Evolutionary conservation across 768 basidiomycete species (phyloP).

Genomic region (Mrakia hoshinonis): DNA sequence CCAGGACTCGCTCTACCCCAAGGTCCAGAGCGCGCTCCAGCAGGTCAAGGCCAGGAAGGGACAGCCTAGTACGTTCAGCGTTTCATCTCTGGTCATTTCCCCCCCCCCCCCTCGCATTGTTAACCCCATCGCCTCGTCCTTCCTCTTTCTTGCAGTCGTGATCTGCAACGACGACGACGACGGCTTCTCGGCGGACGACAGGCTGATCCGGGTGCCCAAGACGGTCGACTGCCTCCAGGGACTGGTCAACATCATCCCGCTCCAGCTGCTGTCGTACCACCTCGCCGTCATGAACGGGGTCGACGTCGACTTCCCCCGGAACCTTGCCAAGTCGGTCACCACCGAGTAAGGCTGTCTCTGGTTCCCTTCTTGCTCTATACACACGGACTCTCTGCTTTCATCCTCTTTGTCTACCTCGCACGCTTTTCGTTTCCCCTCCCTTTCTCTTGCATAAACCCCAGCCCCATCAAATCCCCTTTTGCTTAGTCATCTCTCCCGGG

Average conservation of each 20-base stretch:
- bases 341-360: conserved; percentile 29
- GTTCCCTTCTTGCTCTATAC: not conserved
- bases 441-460: not conserved
- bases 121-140: not conserved
- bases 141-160: conserved; percentile 52
- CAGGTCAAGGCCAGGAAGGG: conserved; percentile 98
- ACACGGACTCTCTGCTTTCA: not conserved
- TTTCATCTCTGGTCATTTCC: not conserved
- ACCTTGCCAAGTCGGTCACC: conserved; percentile 51
- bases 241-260: conserved; percentile 87
- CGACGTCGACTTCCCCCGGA: conserved; percentile 97
- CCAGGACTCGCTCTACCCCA: conserved; percentile 92
- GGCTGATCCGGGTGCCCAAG: conserved; percentile 88
- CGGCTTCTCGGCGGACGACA: conserved; percentile 55
- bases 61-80: conserved; percentile 44
- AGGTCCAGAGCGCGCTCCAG: conserved; percentile 89
- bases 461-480: not conserved
- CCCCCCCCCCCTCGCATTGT: not conserved
- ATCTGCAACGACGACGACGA: conserved; percentile 90
- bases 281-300: conserved; percentile 90
- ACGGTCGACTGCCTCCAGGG: conserved; percentile 94
- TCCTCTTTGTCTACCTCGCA: not conserved
- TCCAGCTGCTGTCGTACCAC: conserved; percentile 93
- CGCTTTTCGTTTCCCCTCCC: not conserved
- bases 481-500: not conserved